Percentiles rank a stretch among this genome's conserved stretches.
Conservation (phyloP, 1,284 basidiomycete species). For the Cutaneotrichosporon cutaneum region DNA sequence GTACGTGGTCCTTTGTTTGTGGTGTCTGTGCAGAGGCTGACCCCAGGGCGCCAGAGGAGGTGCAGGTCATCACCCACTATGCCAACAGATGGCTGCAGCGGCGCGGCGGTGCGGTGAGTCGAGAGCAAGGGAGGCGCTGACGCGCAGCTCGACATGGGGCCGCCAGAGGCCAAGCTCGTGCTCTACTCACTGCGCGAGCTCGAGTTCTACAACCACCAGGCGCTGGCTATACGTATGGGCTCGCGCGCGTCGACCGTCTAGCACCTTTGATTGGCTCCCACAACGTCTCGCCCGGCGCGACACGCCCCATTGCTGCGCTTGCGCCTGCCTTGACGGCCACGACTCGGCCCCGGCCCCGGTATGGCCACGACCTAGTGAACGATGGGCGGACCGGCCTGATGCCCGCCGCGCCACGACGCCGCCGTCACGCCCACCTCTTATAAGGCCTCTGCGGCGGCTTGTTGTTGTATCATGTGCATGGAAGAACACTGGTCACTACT, state of each 20-base stretch:
- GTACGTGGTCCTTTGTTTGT: not conserved
- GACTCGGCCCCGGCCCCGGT: not conserved
- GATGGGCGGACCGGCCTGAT: not conserved
- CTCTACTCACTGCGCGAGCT: slow-evolving; percentile 8
- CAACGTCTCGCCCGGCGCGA: not conserved
- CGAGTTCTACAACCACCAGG: not conserved
- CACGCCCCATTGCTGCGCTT: not conserved
- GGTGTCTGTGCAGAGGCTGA: not conserved
- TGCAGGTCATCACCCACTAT: not conserved
- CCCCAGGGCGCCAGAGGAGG: not conserved
- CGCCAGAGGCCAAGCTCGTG: slow-evolving; percentile 7
- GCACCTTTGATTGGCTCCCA: too few relatives aligned
- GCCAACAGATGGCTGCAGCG: slow-evolving; percentile 8
- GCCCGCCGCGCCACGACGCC: not conserved
- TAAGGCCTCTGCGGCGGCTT: not conserved
- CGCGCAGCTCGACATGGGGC: slow-evolving; percentile 6
- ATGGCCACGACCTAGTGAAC: not conserved
- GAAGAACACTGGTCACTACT: not conserved
- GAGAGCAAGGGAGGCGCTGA: not conserved
- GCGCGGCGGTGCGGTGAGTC: slow-evolving; percentile 2
- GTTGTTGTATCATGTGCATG: not conserved
- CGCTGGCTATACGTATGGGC: slow-evolving; percentile 1
- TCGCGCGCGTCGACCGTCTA: not conserved
- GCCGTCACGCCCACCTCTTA: not conserved
- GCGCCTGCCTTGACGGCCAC: not conserved